Evolutionary conservation across 2,329 filamentous ascomycete species (phyloP), one percentile per base, ranked within the genome.

Genomic region (Biscogniauxia marginata): DNA sequence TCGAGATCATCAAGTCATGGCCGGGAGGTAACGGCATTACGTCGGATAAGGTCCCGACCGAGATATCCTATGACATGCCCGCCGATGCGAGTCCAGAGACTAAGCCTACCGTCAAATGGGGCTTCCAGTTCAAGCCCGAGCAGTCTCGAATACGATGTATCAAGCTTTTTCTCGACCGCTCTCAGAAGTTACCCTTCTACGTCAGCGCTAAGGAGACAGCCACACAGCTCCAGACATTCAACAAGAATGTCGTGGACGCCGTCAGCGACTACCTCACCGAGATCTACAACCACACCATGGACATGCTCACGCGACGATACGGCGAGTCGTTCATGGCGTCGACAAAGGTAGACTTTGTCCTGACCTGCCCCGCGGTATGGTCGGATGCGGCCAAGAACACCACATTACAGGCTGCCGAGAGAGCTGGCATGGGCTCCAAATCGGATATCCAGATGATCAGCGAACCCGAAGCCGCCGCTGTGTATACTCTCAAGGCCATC

Each of bases 1-100:
- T 93, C 56, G 88, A 92, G 69, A 90, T 92, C 66, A 91, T 93
- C 76, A 92, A 91, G 76, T 88, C 84, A 13, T 93, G 90, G 90
- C 89, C 90, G 0, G 90, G 90, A 22, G 88, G 88, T 23, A 92
- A 93, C 68, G 89, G 89, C 65, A 91, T 93, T 74, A 92, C 90
- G n/a, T 91, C 88, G 34, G 89, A 93, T 77, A 93, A 93, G 77
- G 89, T 93, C 1, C 89, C 90, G 1, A 91, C 89, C 13, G 89
- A 93, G 71, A 87, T 93, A 53, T 87, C 88, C 62, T 85, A 85
- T 64, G 79, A 82, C 56, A 71, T 75, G 25, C 72, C 76, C 52
- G 68, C 73, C 51, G 63, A 71, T 19, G 67, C 75, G 4, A 60
- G 72, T 3, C 61, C 69, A 2, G 77, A 70, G n/a, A 69, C 76